Evolutionary conservation across 441 rosid species (phyloP).

Genomic region (Lagerstroemia fauriei): DNA sequence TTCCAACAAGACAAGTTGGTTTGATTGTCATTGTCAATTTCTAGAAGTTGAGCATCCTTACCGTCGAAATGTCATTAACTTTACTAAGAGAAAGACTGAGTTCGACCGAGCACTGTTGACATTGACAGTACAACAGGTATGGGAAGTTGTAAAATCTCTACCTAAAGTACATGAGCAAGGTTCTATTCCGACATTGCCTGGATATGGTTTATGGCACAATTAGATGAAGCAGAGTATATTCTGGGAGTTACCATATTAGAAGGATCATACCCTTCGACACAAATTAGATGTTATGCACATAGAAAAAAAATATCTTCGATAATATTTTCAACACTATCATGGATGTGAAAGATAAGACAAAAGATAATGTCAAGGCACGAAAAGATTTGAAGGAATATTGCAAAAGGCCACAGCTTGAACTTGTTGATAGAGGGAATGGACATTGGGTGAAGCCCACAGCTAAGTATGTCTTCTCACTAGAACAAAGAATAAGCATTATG

Average conservation of each 20-base stretch:
- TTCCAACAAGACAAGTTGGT: too few species aligned
- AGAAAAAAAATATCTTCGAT: constrained; percentile 2
- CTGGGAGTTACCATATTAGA: not conserved
- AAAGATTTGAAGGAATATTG: not conserved
- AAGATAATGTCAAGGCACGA: not conserved
- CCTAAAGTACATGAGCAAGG: not conserved
- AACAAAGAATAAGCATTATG: too few species aligned
- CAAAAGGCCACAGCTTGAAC: not conserved
- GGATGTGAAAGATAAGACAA: not conserved
- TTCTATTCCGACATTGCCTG: too few species aligned
- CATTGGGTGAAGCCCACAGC: not conserved
- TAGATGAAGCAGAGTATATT: constrained; percentile 1
- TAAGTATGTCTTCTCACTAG: not conserved
- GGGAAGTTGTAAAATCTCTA: not conserved
- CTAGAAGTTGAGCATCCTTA: too few species aligned
- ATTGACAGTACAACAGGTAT: not conserved
- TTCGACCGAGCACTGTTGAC: not conserved
- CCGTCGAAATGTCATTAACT: too few species aligned
- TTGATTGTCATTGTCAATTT: too few species aligned
- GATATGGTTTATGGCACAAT: not conserved
- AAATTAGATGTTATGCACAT: not conserved
- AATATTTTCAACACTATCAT: not conserved
- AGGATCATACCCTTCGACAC: not conserved
- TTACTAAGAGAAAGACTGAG: too few species aligned
- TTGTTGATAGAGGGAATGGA: not conserved